A percentile compares a stretch with the other conserved stretches of the same genome.
Evolutionary conservation across 202 grass and related monocot genomes (phyloP).

Genomic region (Bolboschoenoplectus hybrid): DNA sequence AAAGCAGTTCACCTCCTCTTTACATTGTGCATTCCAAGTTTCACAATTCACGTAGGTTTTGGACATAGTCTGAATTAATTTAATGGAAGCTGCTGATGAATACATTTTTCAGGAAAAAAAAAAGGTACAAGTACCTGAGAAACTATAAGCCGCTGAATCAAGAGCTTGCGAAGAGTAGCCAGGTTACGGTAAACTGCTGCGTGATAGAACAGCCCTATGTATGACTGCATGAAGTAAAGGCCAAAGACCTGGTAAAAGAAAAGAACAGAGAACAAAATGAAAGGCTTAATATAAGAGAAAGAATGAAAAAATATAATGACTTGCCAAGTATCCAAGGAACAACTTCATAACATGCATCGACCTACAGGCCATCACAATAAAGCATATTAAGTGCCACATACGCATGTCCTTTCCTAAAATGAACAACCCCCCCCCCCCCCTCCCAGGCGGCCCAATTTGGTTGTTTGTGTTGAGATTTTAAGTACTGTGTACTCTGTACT

Average conservation of each 20-base stretch:
- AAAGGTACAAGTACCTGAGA: constrained; percentile 62
- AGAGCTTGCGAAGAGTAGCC: constrained; percentile 70
- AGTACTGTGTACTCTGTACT: background rate
- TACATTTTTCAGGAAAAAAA: background rate
- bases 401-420: background rate
- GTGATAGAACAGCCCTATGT: constrained; percentile 98
- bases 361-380: background rate
- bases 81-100: background rate
- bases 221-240: constrained; percentile 99
- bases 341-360: background rate
- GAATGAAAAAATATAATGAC: constrained; percentile 7
- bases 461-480: background rate
- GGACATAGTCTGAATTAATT: background rate
- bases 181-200: constrained; percentile 74
- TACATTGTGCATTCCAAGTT: background rate
- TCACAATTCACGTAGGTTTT: background rate
- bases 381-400: constrained; percentile 1
- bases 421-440: background rate
- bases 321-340: background rate
- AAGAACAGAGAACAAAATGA: constrained; percentile 23
- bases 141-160: constrained; percentile 93
- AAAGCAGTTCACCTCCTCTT: background rate
- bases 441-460: background rate
- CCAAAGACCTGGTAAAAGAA: constrained; percentile 76
- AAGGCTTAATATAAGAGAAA: constrained; percentile 37